Base-by-base conservation (phyloP, 2,329 filamentous ascomycete genomes). In the Stagonosporopsis chrysanthemi region DNA sequence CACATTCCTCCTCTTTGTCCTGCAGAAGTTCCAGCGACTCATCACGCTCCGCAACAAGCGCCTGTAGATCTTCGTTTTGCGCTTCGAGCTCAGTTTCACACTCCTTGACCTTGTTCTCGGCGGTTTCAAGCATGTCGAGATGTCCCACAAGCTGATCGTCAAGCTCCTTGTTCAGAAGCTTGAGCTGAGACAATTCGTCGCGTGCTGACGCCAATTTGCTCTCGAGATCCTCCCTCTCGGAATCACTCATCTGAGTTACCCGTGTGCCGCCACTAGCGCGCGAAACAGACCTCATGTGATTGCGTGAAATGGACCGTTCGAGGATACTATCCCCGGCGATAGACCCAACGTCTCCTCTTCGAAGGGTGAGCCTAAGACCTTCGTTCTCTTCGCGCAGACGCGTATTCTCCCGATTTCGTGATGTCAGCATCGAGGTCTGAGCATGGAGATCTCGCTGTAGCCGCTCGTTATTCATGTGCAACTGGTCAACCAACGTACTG, bases 371-470 rank as follows among this genome's bases (percentile, higher is more conserved):
- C 78, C 98, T 99, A 61, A 99, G 82, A 60, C 97, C 93, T 77
- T 99, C 95, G 61, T 98, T 98, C 74, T 99, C 94, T 72, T 97
- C 92, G 75, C 98, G 96, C 8, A 99, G 82, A 5, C 92, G 87
- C 73, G 98, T 93, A 72, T 97, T 96, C 73, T 99, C 95, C 24
- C 92, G 90, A 71, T 97, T 97, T 23, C 95, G 86, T 33, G 95
- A 98, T 1, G 94, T 97, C 31, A 99, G 84, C 92, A 99, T 98
- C 0, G 93, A 97, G 0, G 93, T 96, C 75, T 99, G 95, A 2
- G 95, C 95, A 60, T 93, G 92, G 28, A 98, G 90, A 75, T 98
- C 93, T 51, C 93, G 90, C 50, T 94, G 87, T 29, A 99, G 78
- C 74, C 97, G 94, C 2, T 92, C 91, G 69, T 97, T 98, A 71